Evolutionary conservation across 345 rosid species (phyloP).

Genomic region (Carallia pectinifolia): DNA sequence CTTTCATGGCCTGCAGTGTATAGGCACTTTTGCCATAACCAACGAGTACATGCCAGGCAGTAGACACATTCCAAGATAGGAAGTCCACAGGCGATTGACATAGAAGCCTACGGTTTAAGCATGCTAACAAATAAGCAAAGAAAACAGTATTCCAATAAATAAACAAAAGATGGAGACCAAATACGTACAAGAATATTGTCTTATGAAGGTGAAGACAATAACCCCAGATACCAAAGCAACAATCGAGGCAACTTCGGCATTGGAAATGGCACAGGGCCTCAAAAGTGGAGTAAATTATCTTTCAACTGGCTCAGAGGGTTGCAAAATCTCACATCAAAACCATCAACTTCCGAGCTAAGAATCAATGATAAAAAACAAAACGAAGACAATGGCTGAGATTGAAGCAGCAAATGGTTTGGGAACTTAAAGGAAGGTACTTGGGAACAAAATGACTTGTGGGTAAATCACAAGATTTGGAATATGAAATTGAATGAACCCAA

Average conservation of each 20-base stretch:
- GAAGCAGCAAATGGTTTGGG: not conserved
- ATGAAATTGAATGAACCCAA: too few relatives aligned
- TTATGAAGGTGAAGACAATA: not conserved
- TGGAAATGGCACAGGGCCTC: not conserved
- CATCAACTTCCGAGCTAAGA: not conserved
- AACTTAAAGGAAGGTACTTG: too few relatives aligned
- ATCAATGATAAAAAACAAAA: not conserved
- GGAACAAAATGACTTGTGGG: too few relatives aligned
- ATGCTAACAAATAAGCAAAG: slow-evolving; percentile 15
- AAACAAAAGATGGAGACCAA: not conserved
- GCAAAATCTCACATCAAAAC: not conserved
- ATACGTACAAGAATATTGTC: not conserved
- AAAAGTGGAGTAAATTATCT: not conserved
- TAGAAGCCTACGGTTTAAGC: slow-evolving; percentile 47
- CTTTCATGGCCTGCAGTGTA: slow-evolving; percentile 91
- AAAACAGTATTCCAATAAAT: slow-evolving; percentile 9
- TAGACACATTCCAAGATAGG: slow-evolving; percentile 86
- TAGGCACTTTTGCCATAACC: slow-evolving; percentile 85
- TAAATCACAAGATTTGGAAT: too few relatives aligned
- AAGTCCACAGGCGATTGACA: slow-evolving; percentile 83
- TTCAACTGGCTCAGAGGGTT: not conserved
- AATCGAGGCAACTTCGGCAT: not conserved
- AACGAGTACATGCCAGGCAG: slow-evolving; percentile 82
- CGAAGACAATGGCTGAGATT: not conserved
- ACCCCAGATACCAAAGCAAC: not conserved